Base-by-base conservation (phyloP, 805 yeast genomes). In the Candida boleticola region DNA sequence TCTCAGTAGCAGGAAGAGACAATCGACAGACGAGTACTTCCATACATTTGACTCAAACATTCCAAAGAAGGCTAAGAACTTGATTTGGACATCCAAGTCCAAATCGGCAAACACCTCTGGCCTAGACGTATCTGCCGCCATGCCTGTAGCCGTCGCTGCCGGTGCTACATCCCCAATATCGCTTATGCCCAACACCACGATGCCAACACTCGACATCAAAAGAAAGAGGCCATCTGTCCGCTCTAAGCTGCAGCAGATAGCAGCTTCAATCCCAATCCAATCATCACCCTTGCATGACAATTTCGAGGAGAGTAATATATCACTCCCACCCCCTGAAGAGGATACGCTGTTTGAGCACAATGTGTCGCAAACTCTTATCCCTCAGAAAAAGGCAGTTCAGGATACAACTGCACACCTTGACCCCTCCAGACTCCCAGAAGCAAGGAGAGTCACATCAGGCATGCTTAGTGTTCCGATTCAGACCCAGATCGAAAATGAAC, bases 401-500 rank as follows among this genome's bases (percentile, higher is more conserved):
- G 16, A 26, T 36, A 16, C 37, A 13, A 33, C 42, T 10, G 18
- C 44, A 3, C n/a, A 25, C 26, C 35, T 31, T 6, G 35, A 31
- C 13, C 11, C 16, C 19, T 18, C 35, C 4, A 7, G 9, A 7
- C 14, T 39, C 16, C 43, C 44, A 18, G 55, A 52, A 9, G 46
- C 42, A 10, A 45, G 47, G 18, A 51, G 73, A 21, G 66, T 69
- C 27, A 69, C 74, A 7, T 66, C 73, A 1, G 75, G 75, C 3
- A 69, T 69, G 75, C 55, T 69, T 22, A 57, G 48, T 26, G 52
- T 58, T 14, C 74, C 74, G 1, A 50, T 57, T 7, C 64, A 59
- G 29, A 43, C 65, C 1, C 60, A 54, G 40, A 37, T 57, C n/a
- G 64, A 59, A 19, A 49, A 49, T 13, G 51, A 50, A 19, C 54